Conservation (phyloP, 345 rosid genomes). For the Aquilaria malaccensis region DNA sequence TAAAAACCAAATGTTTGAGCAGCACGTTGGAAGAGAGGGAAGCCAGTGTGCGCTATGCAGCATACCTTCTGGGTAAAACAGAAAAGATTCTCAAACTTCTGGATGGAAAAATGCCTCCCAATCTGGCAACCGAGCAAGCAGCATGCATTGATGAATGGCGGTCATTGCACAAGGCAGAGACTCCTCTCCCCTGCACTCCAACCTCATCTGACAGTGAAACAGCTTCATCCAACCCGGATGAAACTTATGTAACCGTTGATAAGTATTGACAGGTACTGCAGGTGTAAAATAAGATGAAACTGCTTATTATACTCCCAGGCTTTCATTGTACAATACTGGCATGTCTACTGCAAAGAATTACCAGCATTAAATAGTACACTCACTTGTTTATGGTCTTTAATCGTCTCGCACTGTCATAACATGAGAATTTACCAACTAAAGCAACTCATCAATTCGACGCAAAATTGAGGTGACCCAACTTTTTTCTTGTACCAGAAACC, state of each 20-base stretch:
- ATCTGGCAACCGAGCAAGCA: constrained; percentile 32
- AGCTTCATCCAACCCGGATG: constrained; percentile 10
- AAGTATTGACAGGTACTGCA: constrained; percentile 11
- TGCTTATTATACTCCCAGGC: too few relatives aligned
- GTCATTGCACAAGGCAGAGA: constrained; percentile 21
- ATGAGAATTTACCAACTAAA: too few relatives aligned
- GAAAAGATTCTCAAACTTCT: constrained; percentile 47
- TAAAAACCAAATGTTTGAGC: constrained; percentile 44
- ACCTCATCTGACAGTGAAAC: constrained; percentile 12
- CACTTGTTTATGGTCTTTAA: too few relatives aligned
- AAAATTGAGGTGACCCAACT: too few relatives aligned
- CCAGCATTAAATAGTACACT: too few relatives aligned
- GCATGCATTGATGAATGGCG: constrained; percentile 66
- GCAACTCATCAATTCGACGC: too few relatives aligned
- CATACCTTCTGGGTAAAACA: constrained; percentile 53
- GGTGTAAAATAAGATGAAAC: background rate
- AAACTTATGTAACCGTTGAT: constrained; percentile 24
- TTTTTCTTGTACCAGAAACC: too few relatives aligned
- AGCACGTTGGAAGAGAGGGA: constrained; percentile 54
- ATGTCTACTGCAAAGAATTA: too few relatives aligned
- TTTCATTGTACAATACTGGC: too few relatives aligned
- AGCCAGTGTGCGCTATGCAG: constrained; percentile 43
- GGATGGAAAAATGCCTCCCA: constrained; percentile 29
- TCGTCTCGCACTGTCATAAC: too few relatives aligned
- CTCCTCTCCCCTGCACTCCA: constrained; percentile 5